phyloP scores from a whole-genome alignment of 352 stramenopile species.

The Phytopythium vexans region DNA sequence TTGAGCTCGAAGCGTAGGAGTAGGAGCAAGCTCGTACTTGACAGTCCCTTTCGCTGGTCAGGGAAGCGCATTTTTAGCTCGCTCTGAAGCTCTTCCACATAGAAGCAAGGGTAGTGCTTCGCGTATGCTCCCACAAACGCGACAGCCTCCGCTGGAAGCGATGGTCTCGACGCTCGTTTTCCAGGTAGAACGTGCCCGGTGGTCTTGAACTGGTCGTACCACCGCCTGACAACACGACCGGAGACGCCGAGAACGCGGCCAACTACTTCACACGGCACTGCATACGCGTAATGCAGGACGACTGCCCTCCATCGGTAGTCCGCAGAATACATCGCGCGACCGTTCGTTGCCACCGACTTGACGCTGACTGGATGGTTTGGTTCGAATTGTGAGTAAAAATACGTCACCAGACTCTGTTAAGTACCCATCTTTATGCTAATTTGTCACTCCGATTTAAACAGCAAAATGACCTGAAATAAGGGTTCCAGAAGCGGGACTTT shows the following conservation, averaged over 20 bases:
- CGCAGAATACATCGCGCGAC: conserved; percentile 11
- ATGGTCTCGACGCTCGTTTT: background rate
- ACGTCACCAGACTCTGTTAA: too few relatives aligned
- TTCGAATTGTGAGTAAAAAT: too few relatives aligned
- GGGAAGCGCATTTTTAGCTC: conserved; percentile 1
- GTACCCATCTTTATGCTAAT: too few relatives aligned
- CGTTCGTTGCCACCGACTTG: too few relatives aligned
- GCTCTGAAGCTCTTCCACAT: conserved; percentile 13
- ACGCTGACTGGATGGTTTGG: too few relatives aligned
- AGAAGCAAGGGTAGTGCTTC: conserved; percentile 18
- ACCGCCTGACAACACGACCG: conserved; percentile 6
- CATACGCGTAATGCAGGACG: conserved; percentile 17
- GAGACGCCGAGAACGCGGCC: conserved; percentile 8
- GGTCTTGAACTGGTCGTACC: conserved; percentile 11
- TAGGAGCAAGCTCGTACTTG: conserved; percentile 1
- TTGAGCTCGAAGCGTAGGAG: conserved; percentile 9
- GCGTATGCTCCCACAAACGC: conserved; percentile 5
- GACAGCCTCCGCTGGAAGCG: background rate
- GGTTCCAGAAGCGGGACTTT: too few relatives aligned
- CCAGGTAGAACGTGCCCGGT: conserved; percentile 1
- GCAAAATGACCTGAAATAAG: too few relatives aligned
- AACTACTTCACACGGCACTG: conserved; percentile 7
- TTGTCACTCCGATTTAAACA: too few relatives aligned
- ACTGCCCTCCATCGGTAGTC: conserved; percentile 14
- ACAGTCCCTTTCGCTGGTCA: background rate